phyloP scores from a whole-genome alignment of 805 yeast genomes.

The Schwanniomyces polymorphus region DNA sequence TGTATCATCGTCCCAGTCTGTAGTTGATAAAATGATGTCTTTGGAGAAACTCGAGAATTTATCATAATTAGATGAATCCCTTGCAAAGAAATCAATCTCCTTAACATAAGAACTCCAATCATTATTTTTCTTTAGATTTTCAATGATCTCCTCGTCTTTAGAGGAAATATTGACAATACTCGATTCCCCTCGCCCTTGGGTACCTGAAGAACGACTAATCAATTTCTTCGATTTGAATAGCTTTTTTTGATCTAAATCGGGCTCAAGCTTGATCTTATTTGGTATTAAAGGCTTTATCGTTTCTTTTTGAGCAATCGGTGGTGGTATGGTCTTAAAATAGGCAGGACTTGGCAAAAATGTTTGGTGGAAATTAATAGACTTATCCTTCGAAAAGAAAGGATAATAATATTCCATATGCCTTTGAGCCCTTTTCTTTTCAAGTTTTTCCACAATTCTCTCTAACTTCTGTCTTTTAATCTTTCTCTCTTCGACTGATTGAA shows the following conservation, averaged over 20 bases:
- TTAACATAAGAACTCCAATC: slow-evolving; percentile 15
- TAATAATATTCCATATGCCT: slow-evolving; percentile 47
- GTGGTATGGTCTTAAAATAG: slow-evolving; percentile 52
- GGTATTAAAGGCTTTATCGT: slow-evolving; percentile 54
- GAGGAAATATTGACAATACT: slow-evolving; percentile 22
- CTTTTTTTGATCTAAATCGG: slow-evolving; percentile 60
- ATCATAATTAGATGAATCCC: slow-evolving; percentile 35
- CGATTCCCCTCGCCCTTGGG: slow-evolving; percentile 3
- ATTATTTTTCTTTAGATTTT: slow-evolving; percentile 20
- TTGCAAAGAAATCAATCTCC: slow-evolving; percentile 29
- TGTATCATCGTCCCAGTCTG: slow-evolving; percentile 75
- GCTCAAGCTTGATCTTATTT: slow-evolving; percentile 56
- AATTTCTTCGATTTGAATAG: slow-evolving; percentile 40
- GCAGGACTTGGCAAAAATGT: slow-evolving; percentile 64
- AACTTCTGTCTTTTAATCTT: slow-evolving; percentile 28
- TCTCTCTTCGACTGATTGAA: slow-evolving; percentile 14
- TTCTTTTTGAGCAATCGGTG: slow-evolving; percentile 36
- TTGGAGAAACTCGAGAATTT: slow-evolving; percentile 45
- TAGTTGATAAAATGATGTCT: slow-evolving; percentile 64
- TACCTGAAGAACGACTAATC: not conserved
- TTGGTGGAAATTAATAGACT: slow-evolving; percentile 62
- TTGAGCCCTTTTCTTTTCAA: slow-evolving; percentile 27
- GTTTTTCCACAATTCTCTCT: slow-evolving; percentile 20
- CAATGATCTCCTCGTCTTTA: slow-evolving; percentile 30
- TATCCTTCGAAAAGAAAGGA: slow-evolving; percentile 60